These are phyloP conservation scores for Coprinopsis sp. DNA, from an alignment of 768 basidiomycete species.

Conservation along the genomic window DNA sequence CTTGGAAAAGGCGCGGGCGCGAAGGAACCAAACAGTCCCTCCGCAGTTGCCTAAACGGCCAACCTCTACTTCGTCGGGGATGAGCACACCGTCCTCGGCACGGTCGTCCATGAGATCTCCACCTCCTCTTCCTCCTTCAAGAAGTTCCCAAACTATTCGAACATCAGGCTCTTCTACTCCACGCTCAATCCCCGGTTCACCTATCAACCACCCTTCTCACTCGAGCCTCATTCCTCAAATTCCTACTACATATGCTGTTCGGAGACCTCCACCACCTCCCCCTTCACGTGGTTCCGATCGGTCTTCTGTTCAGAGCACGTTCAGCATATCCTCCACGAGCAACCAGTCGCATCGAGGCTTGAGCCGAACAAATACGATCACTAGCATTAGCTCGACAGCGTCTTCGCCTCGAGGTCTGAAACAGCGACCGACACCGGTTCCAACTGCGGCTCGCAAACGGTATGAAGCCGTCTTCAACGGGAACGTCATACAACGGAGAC, in stretches of 20 bases:
- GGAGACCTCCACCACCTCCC: conserved; percentile 39
- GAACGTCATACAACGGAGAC: conserved; percentile 50
- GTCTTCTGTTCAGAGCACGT: conserved; percentile 56
- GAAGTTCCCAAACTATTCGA: conserved; percentile 8
- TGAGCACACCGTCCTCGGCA: conserved; percentile 14
- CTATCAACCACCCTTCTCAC: conserved; percentile 26
- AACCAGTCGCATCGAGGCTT: conserved; percentile 15
- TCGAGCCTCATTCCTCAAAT: conserved; percentile 30
- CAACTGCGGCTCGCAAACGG: conserved; percentile 54
- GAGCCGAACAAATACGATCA: conserved; percentile 11
- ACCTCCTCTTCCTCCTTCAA: conserved; percentile 25
- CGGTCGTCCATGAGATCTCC: conserved; percentile 19
- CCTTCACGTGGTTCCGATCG: conserved; percentile 55
- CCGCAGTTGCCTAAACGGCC: conserved; percentile 50
- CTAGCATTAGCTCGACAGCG: conserved; percentile 12
- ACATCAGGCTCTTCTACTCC: conserved; percentile 14
- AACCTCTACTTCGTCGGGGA: conserved; percentile 20
- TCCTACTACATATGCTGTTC: conserved; percentile 30
- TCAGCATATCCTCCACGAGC: conserved; percentile 32
- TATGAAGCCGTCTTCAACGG: conserved; percentile 64
- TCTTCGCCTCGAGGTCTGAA: conserved; percentile 18
- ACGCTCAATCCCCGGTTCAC: conserved; percentile 28
- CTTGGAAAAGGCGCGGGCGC: conserved; percentile 45
- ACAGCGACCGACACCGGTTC: conserved; percentile 62
- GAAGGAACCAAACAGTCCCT: conserved; percentile 29